Conservation (phyloP, 495 filamentous ascomycete genomes). For the Penicillium desertorum region DNA sequence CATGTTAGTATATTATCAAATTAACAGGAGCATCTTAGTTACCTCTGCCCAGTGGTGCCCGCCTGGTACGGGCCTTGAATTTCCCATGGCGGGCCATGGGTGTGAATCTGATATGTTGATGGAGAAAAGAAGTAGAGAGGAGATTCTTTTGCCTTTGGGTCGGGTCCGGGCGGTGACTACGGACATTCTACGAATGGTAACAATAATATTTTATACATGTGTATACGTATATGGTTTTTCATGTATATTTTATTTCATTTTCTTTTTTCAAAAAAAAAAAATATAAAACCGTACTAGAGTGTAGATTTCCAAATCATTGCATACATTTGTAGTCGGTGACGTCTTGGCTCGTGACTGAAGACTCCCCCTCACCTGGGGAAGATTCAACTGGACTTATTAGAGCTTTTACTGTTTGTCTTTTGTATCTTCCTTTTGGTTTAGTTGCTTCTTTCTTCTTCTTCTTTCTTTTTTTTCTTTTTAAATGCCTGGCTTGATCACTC, state of each 20-base stretch:
- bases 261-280: neutral
- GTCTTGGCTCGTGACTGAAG: slow-evolving; percentile 11
- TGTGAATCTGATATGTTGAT: neutral
- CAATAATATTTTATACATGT: too few relatives aligned
- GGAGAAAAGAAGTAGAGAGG: neutral
- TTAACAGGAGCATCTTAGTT: neutral
- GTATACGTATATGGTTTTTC: neutral
- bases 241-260: neutral
- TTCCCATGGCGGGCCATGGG: slow-evolving; percentile 35
- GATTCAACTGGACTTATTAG: neutral
- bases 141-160: neutral
- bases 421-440: neutral
- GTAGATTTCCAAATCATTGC: too few relatives aligned
- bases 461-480: neutral
- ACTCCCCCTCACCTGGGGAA: neutral
- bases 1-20: neutral
- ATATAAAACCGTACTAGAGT: neutral
- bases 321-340: slow-evolving; percentile 2
- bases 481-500: neutral
- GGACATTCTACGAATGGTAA: too few relatives aligned
- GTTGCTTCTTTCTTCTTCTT: too few relatives aligned
- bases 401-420: neutral
- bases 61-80: slow-evolving; percentile 25
- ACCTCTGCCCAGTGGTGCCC: slow-evolving; percentile 14
- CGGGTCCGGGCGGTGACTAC: slow-evolving; percentile 14